Conservation (phyloP, 768 basidiomycete genomes). For the Exsudoporus frostii region DNA sequence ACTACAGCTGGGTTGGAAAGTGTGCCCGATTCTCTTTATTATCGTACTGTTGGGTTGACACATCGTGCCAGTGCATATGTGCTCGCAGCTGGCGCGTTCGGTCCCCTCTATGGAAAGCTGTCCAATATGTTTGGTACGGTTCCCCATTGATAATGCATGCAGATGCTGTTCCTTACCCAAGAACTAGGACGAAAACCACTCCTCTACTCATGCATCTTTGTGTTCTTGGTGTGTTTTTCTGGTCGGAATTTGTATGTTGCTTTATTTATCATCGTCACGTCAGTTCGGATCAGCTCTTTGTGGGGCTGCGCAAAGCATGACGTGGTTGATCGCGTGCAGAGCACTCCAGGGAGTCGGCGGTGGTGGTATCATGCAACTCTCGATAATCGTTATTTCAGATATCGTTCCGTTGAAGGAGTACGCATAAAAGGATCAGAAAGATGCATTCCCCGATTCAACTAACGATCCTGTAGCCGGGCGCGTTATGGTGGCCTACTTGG, state of each 20-base stretch:
- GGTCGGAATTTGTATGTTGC: no score
- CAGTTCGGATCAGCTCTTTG: constrained; percentile 77
- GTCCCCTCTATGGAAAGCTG: constrained; percentile 74
- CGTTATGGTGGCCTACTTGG: constrained; percentile 72
- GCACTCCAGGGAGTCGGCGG: constrained; percentile 83
- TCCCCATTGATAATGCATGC: neutral
- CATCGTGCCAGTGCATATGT: constrained; percentile 58
- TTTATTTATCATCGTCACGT: neutral
- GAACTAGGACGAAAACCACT: constrained; percentile 60
- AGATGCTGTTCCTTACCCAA: neutral
- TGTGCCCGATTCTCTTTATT: constrained; percentile 21
- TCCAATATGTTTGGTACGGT: constrained; percentile 50
- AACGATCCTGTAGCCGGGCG: constrained; percentile 50
- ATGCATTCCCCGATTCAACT: constrained; percentile 13
- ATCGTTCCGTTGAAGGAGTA: constrained; percentile 78
- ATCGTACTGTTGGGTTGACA: neutral
- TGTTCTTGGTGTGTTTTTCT: constrained; percentile 56
- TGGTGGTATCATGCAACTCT: constrained; percentile 71
- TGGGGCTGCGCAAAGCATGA: constrained; percentile 75
- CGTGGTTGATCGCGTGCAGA: constrained; percentile 70
- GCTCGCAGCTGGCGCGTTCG: constrained; percentile 61
- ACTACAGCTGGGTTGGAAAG: constrained; percentile 75
- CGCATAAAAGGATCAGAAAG: constrained; percentile 15
- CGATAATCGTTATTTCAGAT: constrained; percentile 76
- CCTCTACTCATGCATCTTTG: constrained; percentile 56